Conservation (phyloP, 345 rosid genomes). For the Barbarea vulgaris region DNA sequence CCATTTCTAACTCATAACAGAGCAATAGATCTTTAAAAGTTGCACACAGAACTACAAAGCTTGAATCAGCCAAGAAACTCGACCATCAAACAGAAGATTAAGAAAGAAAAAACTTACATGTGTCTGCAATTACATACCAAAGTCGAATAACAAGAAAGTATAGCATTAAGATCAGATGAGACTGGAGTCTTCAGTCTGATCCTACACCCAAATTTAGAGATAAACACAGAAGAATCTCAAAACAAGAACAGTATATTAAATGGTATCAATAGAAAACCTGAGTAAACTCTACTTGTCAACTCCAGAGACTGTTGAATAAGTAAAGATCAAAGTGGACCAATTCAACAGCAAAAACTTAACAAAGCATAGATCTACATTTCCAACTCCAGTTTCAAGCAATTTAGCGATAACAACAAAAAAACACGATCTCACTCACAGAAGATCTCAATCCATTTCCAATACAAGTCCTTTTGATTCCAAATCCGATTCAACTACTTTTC, state of each 20-base stretch:
- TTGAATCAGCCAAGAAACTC: conserved; percentile 14
- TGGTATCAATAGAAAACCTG: neutral
- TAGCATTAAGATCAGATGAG: neutral
- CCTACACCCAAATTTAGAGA: neutral
- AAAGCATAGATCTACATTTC: conserved; percentile 35
- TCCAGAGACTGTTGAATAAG: conserved; percentile 16
- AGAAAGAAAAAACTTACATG: neutral
- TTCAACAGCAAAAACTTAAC: conserved; percentile 1
- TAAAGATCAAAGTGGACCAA: conserved; percentile 14
- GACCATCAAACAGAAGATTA: neutral
- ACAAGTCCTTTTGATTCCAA: no score
- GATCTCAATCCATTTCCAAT: no score
- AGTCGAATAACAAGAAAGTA: neutral
- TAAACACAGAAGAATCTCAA: neutral
- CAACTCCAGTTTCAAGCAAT: conserved; percentile 8
- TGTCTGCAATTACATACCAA: neutral
- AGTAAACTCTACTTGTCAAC: conserved; percentile 26
- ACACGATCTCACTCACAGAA: conserved; percentile 35
- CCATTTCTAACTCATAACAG: conserved; percentile 6
- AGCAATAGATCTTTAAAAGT: neutral
- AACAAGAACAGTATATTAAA: neutral
- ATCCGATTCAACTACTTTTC: conserved; percentile 16
- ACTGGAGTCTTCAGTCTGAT: neutral
- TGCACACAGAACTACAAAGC: neutral
- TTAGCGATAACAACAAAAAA: conserved; percentile 1